phyloP scores from a whole-genome alignment of 1,139 yeast genomes.

The Blastobotrys illinoisensis region DNA sequence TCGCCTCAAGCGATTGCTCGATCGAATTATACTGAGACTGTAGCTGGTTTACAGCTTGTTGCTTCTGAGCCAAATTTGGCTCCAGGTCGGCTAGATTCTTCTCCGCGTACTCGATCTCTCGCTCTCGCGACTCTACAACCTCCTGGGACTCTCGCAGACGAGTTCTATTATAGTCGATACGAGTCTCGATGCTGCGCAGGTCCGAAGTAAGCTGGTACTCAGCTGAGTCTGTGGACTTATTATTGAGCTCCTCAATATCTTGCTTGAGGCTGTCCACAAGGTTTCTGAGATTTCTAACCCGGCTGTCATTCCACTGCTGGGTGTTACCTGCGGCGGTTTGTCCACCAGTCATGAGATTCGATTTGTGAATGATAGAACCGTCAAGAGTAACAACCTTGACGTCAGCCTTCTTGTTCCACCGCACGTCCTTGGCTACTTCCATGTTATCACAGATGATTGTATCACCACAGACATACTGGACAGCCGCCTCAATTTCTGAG shows the following conservation, averaged over 20 bases:
- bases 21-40: constrained; percentile 14
- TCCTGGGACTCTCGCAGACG: constrained; percentile 48
- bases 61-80: constrained; percentile 2
- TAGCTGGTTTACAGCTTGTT: constrained; percentile 18
- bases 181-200: constrained; percentile 42
- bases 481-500: constrained; percentile 65
- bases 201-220: constrained; percentile 36
- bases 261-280: constrained; percentile 55
- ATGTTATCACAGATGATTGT: constrained; percentile 74
- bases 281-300: constrained; percentile 51
- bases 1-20: constrained; percentile 23
- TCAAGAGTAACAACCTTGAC: constrained; percentile 75
- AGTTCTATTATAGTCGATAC: constrained; percentile 47
- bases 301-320: constrained; percentile 69
- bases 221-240: constrained; percentile 41
- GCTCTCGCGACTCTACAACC: constrained; percentile 45
- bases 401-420: constrained; percentile 59
- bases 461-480: constrained; percentile 75
- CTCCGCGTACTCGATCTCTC: constrained; percentile 53
- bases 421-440: constrained; percentile 60
- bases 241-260: constrained; percentile 49
- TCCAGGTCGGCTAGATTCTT: constrained; percentile 20
- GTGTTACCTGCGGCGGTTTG: constrained; percentile 32
- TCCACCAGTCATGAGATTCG: constrained; percentile 95
- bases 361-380: constrained; percentile 78